phyloP scores from a whole-genome alignment of 495 filamentous ascomycete species.

The Xylaria sp. region DNA sequence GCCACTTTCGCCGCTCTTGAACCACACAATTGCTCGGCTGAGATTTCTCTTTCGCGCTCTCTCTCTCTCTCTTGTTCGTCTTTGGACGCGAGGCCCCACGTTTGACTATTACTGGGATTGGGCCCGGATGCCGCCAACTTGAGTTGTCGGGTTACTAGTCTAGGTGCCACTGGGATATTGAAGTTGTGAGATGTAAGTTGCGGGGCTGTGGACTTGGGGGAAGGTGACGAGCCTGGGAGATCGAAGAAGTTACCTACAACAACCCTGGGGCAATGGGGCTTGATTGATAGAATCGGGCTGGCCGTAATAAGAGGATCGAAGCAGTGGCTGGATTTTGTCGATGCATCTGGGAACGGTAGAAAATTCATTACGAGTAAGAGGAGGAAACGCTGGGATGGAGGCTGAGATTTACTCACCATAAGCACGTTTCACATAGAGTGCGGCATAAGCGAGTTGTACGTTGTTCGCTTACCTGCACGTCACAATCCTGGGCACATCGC shows the following conservation, averaged over 20 bases:
- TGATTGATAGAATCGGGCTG: background rate
- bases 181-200: conserved; percentile 1
- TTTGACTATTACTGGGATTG: background rate
- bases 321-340: background rate
- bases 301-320: background rate
- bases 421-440: conserved; percentile 18
- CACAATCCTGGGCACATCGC: background rate
- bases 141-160: conserved; percentile 16
- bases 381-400: background rate
- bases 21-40: conserved; percentile 4
- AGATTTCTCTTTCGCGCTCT: too few species aligned
- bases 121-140: background rate
- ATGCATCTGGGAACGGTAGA: too few species aligned
- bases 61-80: background rate
- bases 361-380: background rate
- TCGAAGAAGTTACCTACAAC: background rate
- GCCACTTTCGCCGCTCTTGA: conserved; percentile 1
- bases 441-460: conserved; percentile 16
- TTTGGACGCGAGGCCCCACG: background rate
- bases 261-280: background rate
- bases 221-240: background rate
- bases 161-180: background rate
- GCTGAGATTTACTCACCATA: background rate
- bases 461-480: conserved; percentile 19
- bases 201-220: background rate